Percentiles rank a stretch among this genome's conserved stretches.
These are phyloP conservation scores for Scedosporium apiospermum DNA, from an alignment of 2,329 filamentous ascomycete genomes.

Conservation along the genomic window DNA sequence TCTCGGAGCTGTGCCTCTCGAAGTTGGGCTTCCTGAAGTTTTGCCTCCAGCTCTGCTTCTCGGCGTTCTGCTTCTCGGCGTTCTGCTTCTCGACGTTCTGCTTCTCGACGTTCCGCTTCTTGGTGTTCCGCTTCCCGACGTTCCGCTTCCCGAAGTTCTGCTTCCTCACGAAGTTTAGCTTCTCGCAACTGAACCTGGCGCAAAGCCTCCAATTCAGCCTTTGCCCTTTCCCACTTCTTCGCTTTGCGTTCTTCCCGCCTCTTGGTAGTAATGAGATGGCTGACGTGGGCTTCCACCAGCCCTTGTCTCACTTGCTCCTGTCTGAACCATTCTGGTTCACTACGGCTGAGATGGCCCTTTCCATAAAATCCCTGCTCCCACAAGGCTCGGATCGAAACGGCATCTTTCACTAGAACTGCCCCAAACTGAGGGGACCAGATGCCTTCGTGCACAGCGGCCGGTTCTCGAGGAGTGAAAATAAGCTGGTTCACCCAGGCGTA, in stretches of 20 bases:
- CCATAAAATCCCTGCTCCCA: conserved; percentile 99
- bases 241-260: conserved; percentile 72
- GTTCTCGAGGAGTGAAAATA: conserved; percentile 56
- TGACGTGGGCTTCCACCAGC: conserved; percentile 56
- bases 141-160: neutral
- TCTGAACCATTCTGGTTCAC: conserved; percentile 88
- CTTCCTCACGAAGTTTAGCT: conserved; percentile 15
- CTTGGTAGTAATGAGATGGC: conserved; percentile 69
- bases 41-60: no score
- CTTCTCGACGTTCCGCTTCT: no score
- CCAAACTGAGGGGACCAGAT: conserved; percentile 74
- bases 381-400: conserved; percentile 63
- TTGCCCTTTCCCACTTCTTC: conserved; percentile 87
- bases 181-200: conserved; percentile 52
- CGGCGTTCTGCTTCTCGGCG: no score
- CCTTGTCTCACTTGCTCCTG: conserved; percentile 67
- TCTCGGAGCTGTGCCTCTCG: no score
- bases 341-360: conserved; percentile 85
- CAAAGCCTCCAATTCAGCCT: conserved; percentile 74
- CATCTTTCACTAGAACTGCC: conserved; percentile 76
- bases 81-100: neutral
- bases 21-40: no score
- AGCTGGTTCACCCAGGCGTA: conserved; percentile 69
- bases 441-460: conserved; percentile 56
- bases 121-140: neutral